These are phyloP conservation scores for Dalbergia oliveri DNA, from an alignment of 306 rosid species.

Conservation along the genomic window DNA sequence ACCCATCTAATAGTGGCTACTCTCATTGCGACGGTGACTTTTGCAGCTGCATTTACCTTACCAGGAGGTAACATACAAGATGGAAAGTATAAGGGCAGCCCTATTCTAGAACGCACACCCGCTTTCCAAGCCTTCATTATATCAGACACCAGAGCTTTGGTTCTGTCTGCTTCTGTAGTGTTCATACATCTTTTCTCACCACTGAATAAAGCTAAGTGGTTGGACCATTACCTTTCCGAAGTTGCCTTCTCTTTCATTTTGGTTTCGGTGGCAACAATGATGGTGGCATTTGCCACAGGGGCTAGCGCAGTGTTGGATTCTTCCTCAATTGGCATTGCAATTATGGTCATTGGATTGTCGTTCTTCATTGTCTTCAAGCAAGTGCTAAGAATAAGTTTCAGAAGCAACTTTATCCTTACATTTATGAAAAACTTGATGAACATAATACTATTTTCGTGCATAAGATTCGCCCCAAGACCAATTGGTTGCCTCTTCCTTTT, in stretches of 20 bases:
- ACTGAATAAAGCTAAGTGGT: background rate
- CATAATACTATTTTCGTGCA: background rate
- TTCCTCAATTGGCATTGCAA: background rate
- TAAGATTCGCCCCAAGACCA: background rate
- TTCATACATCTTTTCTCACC: background rate
- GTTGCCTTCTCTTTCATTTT: background rate
- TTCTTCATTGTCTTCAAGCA: background rate
- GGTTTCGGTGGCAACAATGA: too few relatives aligned
- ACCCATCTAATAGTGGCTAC: conserved; percentile 14
- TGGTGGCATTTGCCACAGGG: too few relatives aligned
- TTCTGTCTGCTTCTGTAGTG: background rate
- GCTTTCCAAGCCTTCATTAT: conserved; percentile 37
- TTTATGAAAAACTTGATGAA: background rate
- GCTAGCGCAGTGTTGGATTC: background rate
- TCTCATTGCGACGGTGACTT: conserved; percentile 36
- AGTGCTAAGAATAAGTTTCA: background rate
- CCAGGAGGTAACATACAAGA: conserved; percentile 26
- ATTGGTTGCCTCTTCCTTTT: background rate
- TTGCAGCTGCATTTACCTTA: conserved; percentile 36
- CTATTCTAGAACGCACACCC: background rate
- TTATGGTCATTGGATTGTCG: background rate
- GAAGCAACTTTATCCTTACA: background rate
- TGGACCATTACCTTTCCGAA: background rate
- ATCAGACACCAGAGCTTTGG: conserved; percentile 9
- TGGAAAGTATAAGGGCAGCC: background rate